phyloP scores from a whole-genome alignment of 345 rosid genomes.

The Iberis pinnata region DNA sequence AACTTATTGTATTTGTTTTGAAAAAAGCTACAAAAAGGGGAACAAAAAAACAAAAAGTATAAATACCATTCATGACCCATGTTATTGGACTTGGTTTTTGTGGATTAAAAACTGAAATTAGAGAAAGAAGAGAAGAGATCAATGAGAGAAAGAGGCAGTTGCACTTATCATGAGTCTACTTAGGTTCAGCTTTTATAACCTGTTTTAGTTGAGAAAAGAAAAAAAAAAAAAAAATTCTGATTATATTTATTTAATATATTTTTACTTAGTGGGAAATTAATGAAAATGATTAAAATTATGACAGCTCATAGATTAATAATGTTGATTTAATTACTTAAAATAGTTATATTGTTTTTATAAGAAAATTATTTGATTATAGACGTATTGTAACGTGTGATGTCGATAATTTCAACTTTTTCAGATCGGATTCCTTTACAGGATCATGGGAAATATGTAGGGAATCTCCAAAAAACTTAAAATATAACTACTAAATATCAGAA shows the following conservation, averaged over 20 bases:
- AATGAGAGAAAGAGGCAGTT: background rate
- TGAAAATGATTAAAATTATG: background rate
- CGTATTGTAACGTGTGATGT: conserved; percentile 25
- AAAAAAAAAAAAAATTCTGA: background rate
- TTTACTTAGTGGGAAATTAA: background rate
- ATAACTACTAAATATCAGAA: background rate
- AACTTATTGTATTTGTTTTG: no score
- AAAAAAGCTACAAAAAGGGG: no score
- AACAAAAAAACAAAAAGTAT: background rate
- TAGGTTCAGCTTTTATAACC: conserved; percentile 19
- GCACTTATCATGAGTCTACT: background rate
- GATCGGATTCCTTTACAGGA: conserved; percentile 15
- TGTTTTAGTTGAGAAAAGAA: background rate
- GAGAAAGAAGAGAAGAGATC: no score
- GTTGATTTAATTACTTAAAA: background rate
- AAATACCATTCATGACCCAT: conserved; percentile 34
- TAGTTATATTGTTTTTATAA: background rate
- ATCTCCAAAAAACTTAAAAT: background rate
- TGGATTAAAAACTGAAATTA: background rate
- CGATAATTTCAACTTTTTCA: conserved; percentile 1
- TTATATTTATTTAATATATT: background rate
- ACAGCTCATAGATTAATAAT: conserved; percentile 27
- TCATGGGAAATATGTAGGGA: conserved; percentile 5
- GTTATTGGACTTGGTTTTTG: conserved; percentile 7
- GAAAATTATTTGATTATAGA: conserved; percentile 11